A percentile compares a stretch with the other conserved stretches of the same genome.
phyloP scores from a whole-genome alignment of 176 grass and related monocot species.

The Triticum timopheevii region DNA sequence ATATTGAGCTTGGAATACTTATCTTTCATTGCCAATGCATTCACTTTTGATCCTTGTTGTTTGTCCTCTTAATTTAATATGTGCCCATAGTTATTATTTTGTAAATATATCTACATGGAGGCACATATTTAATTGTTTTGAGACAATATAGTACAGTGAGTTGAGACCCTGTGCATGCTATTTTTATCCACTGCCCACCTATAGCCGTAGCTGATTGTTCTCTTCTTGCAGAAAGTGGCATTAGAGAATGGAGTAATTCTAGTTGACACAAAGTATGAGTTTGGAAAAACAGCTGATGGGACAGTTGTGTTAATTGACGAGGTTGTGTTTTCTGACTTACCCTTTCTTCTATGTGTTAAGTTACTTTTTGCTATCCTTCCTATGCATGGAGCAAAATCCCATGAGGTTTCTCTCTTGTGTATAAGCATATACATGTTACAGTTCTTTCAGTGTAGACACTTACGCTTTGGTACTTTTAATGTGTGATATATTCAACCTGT shows the following conservation, averaged over 20 bases:
- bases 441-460: not conserved
- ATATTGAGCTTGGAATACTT: not conserved
- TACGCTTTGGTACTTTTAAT: not conserved
- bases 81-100: not conserved
- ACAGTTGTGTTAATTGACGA: slow-evolving; percentile 92
- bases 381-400: not conserved
- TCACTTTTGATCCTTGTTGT: not conserved
- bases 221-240: slow-evolving; percentile 75
- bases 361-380: not conserved
- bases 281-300: slow-evolving; percentile 83
- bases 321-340: slow-evolving; percentile 46
- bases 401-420: not conserved
- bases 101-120: not conserved
- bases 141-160: not conserved
- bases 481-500: not conserved
- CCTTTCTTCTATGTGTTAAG: not conserved
- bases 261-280: slow-evolving; percentile 98
- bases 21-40: not conserved
- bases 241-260: slow-evolving; percentile 79
- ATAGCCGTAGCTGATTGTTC: not conserved
- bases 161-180: not conserved
- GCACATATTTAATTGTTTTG: not conserved
- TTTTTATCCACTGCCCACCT: not conserved
- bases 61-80: not conserved
- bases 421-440: not conserved